phyloP scores from a whole-genome alignment of 2,329 filamentous ascomycete genomes.

The Pestalotiopsis sp. region DNA sequence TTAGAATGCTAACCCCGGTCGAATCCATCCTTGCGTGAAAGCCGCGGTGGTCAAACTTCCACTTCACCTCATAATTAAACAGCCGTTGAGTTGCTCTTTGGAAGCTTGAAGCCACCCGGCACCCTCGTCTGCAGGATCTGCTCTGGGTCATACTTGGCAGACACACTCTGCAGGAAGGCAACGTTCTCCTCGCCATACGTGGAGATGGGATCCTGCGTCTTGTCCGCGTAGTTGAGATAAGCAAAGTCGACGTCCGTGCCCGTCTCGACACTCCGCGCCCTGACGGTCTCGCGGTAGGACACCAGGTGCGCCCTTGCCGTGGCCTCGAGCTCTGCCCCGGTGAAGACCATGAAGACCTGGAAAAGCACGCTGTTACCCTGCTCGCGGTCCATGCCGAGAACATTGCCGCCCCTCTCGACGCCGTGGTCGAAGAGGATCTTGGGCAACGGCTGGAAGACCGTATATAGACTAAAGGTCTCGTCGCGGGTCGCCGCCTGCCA shows the following conservation, averaged over 20 bases:
- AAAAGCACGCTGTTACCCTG: conserved; percentile 32
- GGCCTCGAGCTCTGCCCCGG: conserved; percentile 24
- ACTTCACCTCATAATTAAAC: neutral
- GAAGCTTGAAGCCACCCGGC: conserved; percentile 38
- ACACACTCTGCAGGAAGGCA: conserved; percentile 26
- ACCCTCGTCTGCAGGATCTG: conserved; percentile 36
- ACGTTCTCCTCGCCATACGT: conserved; percentile 36
- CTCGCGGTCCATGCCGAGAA: conserved; percentile 36
- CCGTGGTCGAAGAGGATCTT: conserved; percentile 33
- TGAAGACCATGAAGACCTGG: conserved; percentile 30
- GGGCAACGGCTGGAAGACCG: conserved; percentile 37
- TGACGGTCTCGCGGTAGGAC: conserved; percentile 27
- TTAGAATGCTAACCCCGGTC: too few species aligned
- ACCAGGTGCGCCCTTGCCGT: conserved; percentile 31
- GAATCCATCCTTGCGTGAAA: too few species aligned
- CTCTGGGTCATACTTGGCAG: conserved; percentile 35
- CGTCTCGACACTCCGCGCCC: conserved; percentile 16
- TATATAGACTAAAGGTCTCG: neutral
- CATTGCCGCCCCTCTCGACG: conserved; percentile 36
- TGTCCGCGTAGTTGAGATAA: conserved; percentile 38
- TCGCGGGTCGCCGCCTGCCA: neutral
- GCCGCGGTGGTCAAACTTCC: neutral
- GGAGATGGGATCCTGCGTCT: conserved; percentile 29
- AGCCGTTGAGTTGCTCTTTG: neutral
- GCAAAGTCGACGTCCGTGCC: conserved; percentile 27